Evolutionary conservation across 2,329 filamentous ascomycete genomes (phyloP).

Genomic region (Aspergillus candidus): DNA sequence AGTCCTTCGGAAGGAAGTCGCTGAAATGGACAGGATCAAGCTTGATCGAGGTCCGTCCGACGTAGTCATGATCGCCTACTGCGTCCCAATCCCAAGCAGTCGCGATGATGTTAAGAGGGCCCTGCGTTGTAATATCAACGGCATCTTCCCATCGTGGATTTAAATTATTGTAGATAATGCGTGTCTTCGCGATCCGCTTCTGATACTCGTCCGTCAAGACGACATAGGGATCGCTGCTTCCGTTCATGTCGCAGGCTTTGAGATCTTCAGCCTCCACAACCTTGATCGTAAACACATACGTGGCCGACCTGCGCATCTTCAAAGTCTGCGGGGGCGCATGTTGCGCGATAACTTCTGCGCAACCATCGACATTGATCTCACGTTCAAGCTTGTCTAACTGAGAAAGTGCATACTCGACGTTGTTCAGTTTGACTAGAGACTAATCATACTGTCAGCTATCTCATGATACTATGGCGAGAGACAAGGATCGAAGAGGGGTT

Average conservation of each 20-base stretch:
- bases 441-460: slow-evolving; percentile 38
- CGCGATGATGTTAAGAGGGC: slow-evolving; percentile 87
- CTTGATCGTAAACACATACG: slow-evolving; percentile 98
- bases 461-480: not conserved
- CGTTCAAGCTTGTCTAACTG: slow-evolving; percentile 86
- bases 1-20: slow-evolving; percentile 91
- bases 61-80: slow-evolving; percentile 94
- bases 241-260: slow-evolving; percentile 95
- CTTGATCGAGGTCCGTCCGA: slow-evolving; percentile 93
- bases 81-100: slow-evolving; percentile 99
- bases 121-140: slow-evolving; percentile 88
- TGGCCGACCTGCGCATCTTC: slow-evolving; percentile 63
- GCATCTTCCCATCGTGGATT: slow-evolving; percentile 97
- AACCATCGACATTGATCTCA: slow-evolving; percentile 85
- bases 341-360: slow-evolving; percentile 72
- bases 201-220: slow-evolving; percentile 97
- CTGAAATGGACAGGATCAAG: slow-evolving; percentile 96
- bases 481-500: not conserved
- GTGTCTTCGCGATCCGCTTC: slow-evolving; percentile 89
- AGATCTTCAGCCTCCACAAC: slow-evolving; percentile 96
- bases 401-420: slow-evolving; percentile 89
- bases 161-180: slow-evolving; percentile 81
- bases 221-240: slow-evolving; percentile 92
- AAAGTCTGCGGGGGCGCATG: slow-evolving; percentile 66
- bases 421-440: slow-evolving; percentile 97